Evolutionary conservation across 805 yeast species (phyloP).

Genomic region (Sugiyamaella floridensis): DNA sequence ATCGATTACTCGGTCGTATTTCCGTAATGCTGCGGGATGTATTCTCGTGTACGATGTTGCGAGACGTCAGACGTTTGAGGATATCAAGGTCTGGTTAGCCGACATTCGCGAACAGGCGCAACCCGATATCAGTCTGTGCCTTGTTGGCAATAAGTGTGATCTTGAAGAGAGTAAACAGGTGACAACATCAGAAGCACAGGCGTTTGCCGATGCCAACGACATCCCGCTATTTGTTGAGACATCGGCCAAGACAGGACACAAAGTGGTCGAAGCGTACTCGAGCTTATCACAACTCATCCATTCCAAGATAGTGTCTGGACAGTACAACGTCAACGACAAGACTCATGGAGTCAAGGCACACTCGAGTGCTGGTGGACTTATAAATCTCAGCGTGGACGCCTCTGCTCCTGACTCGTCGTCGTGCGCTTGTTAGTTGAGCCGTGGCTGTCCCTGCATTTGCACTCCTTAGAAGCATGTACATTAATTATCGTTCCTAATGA

Average conservation of each 20-base stretch:
- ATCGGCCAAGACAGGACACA: slow-evolving; percentile 59
- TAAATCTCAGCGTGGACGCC: slow-evolving; percentile 16
- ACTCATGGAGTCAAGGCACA: slow-evolving; percentile 24
- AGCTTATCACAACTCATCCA: slow-evolving; percentile 30
- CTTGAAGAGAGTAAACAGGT: slow-evolving; percentile 33
- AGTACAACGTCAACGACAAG: slow-evolving; percentile 26
- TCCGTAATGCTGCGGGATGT: slow-evolving; percentile 34
- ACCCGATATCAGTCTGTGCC: slow-evolving; percentile 61
- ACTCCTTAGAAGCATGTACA: neutral
- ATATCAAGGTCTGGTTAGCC: slow-evolving; percentile 55
- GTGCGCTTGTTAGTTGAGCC: neutral
- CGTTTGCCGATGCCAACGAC: slow-evolving; percentile 45
- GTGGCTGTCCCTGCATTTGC: neutral
- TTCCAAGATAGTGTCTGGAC: slow-evolving; percentile 27
- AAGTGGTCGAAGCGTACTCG: slow-evolving; percentile 42
- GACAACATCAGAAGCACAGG: slow-evolving; percentile 27
- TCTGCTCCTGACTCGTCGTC: neutral
- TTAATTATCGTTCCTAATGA: neutral
- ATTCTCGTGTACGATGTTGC: slow-evolving; percentile 33
- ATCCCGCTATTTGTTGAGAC: slow-evolving; percentile 41
- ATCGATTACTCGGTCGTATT: slow-evolving; percentile 32
- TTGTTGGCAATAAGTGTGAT: slow-evolving; percentile 78
- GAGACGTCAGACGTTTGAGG: slow-evolving; percentile 28
- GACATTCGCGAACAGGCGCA: slow-evolving; percentile 68
- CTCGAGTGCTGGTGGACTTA: slow-evolving; percentile 9